These are phyloP conservation scores for Syzygium malaccense DNA, from an alignment of 441 rosid genomes.

Conservation along the genomic window DNA sequence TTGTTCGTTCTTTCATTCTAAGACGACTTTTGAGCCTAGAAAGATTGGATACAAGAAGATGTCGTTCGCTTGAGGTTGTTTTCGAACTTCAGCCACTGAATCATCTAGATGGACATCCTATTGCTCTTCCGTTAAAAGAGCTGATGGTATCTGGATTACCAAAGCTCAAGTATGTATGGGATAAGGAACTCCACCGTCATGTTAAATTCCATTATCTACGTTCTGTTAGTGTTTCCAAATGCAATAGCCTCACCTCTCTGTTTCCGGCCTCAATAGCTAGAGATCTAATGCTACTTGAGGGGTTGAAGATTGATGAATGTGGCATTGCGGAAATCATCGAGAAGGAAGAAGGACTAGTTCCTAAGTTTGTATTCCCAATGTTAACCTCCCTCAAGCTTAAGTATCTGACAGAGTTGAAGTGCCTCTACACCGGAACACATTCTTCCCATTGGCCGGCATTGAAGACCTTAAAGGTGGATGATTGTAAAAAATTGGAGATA, in stretches of 20 bases:
- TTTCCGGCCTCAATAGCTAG: neutral
- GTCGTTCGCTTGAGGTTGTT: accelerated
- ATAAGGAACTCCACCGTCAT: neutral
- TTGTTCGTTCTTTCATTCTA: neutral
- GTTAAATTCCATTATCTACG: accelerated
- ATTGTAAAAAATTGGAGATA: no score
- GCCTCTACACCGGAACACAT: no score
- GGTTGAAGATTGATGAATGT: accelerated
- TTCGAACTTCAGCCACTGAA: accelerated
- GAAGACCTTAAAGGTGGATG: no score
- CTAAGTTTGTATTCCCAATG: accelerated
- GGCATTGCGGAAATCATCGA: accelerated
- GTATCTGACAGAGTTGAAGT: neutral
- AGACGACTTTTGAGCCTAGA: neutral
- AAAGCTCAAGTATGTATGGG: neutral
- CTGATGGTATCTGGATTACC: accelerated
- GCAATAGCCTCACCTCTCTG: neutral
- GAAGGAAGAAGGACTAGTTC: neutral
- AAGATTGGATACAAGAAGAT: accelerated
- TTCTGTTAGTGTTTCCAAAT: neutral
- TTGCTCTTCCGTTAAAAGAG: accelerated
- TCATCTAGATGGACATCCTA: neutral
- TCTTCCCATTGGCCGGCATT: no score
- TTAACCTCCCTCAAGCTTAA: neutral
- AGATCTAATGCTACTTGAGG: accelerated